Evolutionary conservation across 768 basidiomycete species (phyloP).

Genomic region (Clitopilus passeckerianus): DNA sequence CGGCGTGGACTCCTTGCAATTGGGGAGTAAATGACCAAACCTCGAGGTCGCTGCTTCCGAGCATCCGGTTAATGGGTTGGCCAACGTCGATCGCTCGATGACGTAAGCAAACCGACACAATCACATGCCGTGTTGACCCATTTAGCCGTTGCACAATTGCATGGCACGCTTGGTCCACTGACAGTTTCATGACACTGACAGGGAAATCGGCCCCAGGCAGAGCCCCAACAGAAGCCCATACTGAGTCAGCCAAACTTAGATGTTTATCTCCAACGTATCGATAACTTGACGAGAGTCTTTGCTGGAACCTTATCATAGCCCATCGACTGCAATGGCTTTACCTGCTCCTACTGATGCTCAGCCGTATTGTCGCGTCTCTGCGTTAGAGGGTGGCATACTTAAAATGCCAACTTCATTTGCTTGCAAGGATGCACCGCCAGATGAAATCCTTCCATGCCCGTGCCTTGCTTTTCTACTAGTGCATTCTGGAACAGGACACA

Average conservation of each 20-base stretch:
- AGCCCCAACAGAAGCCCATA: no score
- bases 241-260: no score
- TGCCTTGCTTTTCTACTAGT: constrained; percentile 45
- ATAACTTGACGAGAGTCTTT: no score
- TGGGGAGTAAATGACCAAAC: not conserved
- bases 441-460: constrained; percentile 25
- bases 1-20: not conserved
- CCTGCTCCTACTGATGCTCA: constrained; percentile 35
- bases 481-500: constrained; percentile 32
- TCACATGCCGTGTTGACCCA: not conserved
- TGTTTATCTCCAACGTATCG: no score
- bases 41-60: not conserved
- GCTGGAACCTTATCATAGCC: not conserved
- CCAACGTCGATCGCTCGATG: not conserved
- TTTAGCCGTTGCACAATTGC: not conserved
- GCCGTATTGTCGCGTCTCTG: constrained; percentile 46
- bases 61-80: not conserved
- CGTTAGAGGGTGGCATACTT: constrained; percentile 38
- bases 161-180: no score
- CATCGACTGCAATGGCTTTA: constrained; percentile 14
- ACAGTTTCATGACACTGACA: no score
- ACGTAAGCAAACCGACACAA: not conserved
- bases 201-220: no score
- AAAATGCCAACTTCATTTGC: constrained; percentile 24
- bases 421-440: constrained; percentile 24